Base-by-base conservation (phyloP, 2,329 filamentous ascomycete genomes). In the Aspergillus chevalieri region DNA sequence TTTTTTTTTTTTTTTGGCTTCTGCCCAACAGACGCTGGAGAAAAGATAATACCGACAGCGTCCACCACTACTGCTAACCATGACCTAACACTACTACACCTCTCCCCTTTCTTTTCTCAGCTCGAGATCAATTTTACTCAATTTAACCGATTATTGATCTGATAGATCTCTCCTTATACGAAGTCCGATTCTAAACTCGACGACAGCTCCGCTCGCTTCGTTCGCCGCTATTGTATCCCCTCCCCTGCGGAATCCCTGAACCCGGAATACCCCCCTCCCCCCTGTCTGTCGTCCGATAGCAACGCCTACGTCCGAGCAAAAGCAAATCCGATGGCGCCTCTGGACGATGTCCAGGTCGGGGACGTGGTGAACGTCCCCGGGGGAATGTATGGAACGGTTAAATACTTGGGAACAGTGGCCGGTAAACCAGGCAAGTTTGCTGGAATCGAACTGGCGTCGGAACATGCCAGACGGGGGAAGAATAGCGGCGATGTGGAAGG, bases 401-500 rank as follows among this genome's bases (percentile, higher is more conserved):
- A 87, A 66, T 98, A 95, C 65, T 77, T 97, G 53, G 93, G 93
- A 42, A 77, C 78, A 36, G 92, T 98, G 38, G 82, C 84, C 59
- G 91, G 91, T 55, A 96, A 95, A 75, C 89, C 87, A 59, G 93
- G 93, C 46, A 81, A 82, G 17, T 98, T 98, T 75, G 90, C 89
- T 28, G 93, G 93, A 43, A 88, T 98, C 33, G 93, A 98, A 70
- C 78, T 98, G 55, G 83, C 85, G 61, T 76, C 81, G 47, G 87
- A 95, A 58, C 94, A 86, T 74, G 87, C 90, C 30, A 70, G 78
- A 46, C 82, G 86, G 65, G 93, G 93, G 30, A 98, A 98, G 77
- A 98, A 98, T 65, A 94, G 82, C 62, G 93, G 93, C 55, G 91
- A 95, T 68, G 93, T 97, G 48, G 92, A 97, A 59, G 93, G 92